phyloP scores from a whole-genome alignment of 129 eudicot species.

The Flaveria sonorensis region DNA sequence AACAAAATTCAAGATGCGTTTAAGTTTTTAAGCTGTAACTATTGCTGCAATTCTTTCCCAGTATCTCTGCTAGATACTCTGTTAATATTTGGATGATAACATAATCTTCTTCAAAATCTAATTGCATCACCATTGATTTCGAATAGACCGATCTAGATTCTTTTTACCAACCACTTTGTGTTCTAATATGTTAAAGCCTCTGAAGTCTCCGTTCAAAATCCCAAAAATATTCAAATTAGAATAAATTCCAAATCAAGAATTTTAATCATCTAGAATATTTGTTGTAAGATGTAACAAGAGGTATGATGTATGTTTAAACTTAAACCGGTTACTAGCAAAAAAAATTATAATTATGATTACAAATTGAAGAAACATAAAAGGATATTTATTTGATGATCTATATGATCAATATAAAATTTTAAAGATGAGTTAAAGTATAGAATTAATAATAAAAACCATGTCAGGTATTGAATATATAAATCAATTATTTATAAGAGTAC shows the following conservation, averaged over 20 bases:
- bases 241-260: no score
- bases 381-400: no score
- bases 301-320: background rate
- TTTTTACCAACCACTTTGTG: slow-evolving; percentile 15
- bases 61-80: slow-evolving; percentile 67
- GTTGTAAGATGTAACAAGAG: background rate
- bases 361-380: background rate
- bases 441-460: no score
- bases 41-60: slow-evolving; percentile 40
- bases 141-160: slow-evolving; percentile 28
- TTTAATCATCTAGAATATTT: background rate
- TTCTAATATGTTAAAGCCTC: slow-evolving; percentile 23
- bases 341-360: background rate
- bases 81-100: slow-evolving; percentile 25
- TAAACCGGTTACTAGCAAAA: background rate
- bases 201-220: background rate
- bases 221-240: background rate
- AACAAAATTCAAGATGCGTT: slow-evolving; percentile 42
- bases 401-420: no score
- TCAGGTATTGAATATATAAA: no score
- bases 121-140: slow-evolving; percentile 56
- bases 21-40: slow-evolving; percentile 33
- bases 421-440: background rate
- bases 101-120: slow-evolving; percentile 43
- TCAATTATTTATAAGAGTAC: no score